Evolutionary conservation across 495 filamentous ascomycete genomes (phyloP).

Genomic region (Neurospora sp.): DNA sequence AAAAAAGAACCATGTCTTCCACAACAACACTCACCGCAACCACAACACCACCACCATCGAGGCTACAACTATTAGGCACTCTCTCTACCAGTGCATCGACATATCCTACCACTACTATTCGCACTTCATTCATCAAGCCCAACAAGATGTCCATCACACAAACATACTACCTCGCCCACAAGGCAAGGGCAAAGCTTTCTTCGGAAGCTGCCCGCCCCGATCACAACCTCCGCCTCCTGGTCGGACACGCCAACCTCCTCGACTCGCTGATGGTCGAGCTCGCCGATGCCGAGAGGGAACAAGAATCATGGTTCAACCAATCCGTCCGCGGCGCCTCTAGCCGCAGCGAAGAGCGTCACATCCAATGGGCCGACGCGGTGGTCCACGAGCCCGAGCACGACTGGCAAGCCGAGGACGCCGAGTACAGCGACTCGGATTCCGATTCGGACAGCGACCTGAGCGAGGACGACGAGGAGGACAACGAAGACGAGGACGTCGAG

Average conservation of each 20-base stretch:
- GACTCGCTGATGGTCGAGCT: constrained; percentile 94
- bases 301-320: constrained; percentile 97
- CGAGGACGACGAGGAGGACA: constrained; percentile 21
- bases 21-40: constrained; percentile 11
- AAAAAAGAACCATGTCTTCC: constrained; percentile 14
- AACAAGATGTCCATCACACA: constrained; percentile 92
- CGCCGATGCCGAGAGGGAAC: constrained; percentile 85
- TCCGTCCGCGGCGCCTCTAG: constrained; percentile 67
- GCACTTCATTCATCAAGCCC: constrained; percentile 21
- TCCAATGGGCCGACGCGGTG: constrained; percentile 80
- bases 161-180: constrained; percentile 95
- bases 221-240: constrained; percentile 87
- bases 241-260: constrained; percentile 95
- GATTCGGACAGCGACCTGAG: constrained; percentile 21
- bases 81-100: background rate
- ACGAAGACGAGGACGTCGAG: constrained; percentile 41
- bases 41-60: constrained; percentile 7
- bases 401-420: constrained; percentile 56
- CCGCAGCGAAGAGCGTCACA: constrained; percentile 50
- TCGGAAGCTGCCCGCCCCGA: constrained; percentile 79
- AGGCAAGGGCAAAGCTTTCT: constrained; percentile 90
- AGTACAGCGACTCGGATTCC: constrained; percentile 37
- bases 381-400: constrained; percentile 65
- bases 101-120: constrained; percentile 6
- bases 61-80: constrained; percentile 1